Conservation (phyloP, 2,329 filamentous ascomycete genomes). For the Neonectria hederae region DNA sequence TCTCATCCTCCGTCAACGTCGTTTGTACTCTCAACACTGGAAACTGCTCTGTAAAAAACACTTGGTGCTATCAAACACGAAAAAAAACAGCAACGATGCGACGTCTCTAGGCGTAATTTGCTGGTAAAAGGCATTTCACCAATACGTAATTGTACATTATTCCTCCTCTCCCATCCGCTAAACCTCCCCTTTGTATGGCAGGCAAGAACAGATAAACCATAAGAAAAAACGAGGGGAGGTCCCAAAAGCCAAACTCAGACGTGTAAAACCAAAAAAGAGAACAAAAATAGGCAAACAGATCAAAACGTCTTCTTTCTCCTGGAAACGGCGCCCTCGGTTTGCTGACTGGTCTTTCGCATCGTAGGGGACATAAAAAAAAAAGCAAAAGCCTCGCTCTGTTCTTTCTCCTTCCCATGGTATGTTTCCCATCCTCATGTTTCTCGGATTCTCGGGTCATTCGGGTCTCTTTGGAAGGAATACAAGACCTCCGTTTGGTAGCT, state of each 20-base stretch:
- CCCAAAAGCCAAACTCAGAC: background rate
- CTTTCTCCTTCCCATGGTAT: background rate
- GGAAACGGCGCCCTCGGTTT: background rate
- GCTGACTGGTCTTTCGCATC: background rate
- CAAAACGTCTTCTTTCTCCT: background rate
- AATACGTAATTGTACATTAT: conserved; percentile 8
- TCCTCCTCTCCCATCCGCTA: background rate
- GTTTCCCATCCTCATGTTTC: conserved; percentile 13
- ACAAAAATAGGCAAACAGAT: conserved; percentile 3
- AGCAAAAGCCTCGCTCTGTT: conserved; percentile 10
- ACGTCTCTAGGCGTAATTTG: conserved; percentile 1
- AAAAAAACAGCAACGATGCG: background rate
- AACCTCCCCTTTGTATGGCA: background rate
- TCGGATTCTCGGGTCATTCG: conserved; percentile 5
- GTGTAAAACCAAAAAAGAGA: conserved; percentile 8
- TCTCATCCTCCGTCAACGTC: background rate
- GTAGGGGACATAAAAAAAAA: background rate
- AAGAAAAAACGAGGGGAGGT: background rate
- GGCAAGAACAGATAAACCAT: background rate
- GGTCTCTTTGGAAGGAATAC: background rate
- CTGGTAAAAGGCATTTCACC: background rate
- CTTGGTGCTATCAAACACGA: background rate
- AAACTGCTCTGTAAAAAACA: background rate
- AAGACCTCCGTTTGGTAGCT: background rate
- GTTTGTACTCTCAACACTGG: background rate